Conservation (phyloP, 306 rosid species). For the Gynostemma pentaphyllum region DNA sequence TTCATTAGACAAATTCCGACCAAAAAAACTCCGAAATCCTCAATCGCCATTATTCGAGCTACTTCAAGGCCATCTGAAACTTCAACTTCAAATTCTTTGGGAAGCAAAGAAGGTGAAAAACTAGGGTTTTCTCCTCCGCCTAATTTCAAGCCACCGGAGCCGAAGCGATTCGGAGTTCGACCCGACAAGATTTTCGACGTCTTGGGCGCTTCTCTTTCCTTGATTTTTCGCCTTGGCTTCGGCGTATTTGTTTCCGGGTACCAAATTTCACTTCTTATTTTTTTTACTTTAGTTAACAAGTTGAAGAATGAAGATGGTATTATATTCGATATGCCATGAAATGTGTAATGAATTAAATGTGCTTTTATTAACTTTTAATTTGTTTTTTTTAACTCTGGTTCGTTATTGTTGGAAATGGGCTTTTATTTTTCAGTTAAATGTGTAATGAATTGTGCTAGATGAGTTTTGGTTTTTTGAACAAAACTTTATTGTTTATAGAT, state of each 20-base stretch:
- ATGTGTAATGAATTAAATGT: too few relatives aligned
- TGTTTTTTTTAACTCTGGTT: too few relatives aligned
- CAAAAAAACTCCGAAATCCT: conserved; percentile 15
- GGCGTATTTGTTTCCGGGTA: conserved; percentile 85
- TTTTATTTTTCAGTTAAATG: not conserved
- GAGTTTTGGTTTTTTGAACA: too few relatives aligned
- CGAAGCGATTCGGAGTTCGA: conserved; percentile 58
- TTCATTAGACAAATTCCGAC: conserved; percentile 23
- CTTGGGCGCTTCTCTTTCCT: conserved; percentile 48
- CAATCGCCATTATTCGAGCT: conserved; percentile 42
- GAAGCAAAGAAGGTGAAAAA: conserved; percentile 20
- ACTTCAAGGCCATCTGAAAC: conserved; percentile 34
- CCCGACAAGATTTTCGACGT: conserved; percentile 50
- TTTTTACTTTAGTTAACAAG: not conserved
- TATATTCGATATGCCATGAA: not conserved
- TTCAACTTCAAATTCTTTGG: conserved; percentile 26
- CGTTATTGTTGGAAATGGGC: not conserved
- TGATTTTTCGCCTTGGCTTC: conserved; percentile 66
- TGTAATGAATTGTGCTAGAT: too few relatives aligned
- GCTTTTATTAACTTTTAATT: too few relatives aligned
- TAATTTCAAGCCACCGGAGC: conserved; percentile 84
- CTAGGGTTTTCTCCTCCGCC: conserved; percentile 44
- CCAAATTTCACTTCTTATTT: not conserved
- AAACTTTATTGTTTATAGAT: too few relatives aligned
- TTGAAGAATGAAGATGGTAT: not conserved